Conservation (phyloP, 1,284 basidiomycete species). For the Taiwanofungus camphoratus region DNA sequence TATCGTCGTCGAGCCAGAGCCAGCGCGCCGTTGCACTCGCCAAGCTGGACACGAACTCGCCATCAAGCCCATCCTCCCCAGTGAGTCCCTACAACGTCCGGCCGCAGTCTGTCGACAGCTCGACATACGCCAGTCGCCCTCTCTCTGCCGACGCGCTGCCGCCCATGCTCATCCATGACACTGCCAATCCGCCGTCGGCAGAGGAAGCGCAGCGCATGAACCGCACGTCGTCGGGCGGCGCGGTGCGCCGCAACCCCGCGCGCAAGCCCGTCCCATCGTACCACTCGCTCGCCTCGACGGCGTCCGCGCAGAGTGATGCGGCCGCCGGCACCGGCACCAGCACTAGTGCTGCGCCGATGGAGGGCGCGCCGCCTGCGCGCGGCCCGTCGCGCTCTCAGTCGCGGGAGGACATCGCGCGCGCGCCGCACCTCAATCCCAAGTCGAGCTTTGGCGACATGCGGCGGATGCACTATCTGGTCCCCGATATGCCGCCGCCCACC, state of each 20-base stretch:
- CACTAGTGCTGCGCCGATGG: conserved; percentile 1
- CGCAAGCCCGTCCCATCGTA: conserved; percentile 42
- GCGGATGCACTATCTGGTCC: conserved; percentile 31
- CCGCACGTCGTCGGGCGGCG: conserved; percentile 15
- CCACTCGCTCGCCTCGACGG: conserved; percentile 11
- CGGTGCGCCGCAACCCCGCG: conserved; percentile 18
- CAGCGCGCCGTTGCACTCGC: conserved; percentile 22
- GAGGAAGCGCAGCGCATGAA: conserved; percentile 19
- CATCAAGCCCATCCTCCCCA: conserved; percentile 1
- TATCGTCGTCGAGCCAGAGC: conserved; percentile 16
- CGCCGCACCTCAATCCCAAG: conserved; percentile 27
- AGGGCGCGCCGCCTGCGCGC: conserved; percentile 14
- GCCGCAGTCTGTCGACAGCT: conserved; percentile 14
- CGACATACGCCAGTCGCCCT: not conserved
- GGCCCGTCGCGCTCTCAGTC: too few relatives aligned
- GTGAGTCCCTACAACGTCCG: conserved; percentile 5
- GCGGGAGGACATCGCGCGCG: conserved; percentile 20
- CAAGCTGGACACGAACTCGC: conserved; percentile 15
- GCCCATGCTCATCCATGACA: not conserved
- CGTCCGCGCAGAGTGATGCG: not conserved
- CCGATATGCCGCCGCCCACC: conserved; percentile 26
- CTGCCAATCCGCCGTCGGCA: conserved; percentile 2
- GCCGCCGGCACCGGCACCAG: not conserved
- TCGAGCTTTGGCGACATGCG: conserved; percentile 28
- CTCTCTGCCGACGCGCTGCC: not conserved